Evolutionary conservation across 2,329 filamentous ascomycete species (phyloP), one percentile per base, ranked within the genome.

Genomic region (Penicillium corylophilum): DNA sequence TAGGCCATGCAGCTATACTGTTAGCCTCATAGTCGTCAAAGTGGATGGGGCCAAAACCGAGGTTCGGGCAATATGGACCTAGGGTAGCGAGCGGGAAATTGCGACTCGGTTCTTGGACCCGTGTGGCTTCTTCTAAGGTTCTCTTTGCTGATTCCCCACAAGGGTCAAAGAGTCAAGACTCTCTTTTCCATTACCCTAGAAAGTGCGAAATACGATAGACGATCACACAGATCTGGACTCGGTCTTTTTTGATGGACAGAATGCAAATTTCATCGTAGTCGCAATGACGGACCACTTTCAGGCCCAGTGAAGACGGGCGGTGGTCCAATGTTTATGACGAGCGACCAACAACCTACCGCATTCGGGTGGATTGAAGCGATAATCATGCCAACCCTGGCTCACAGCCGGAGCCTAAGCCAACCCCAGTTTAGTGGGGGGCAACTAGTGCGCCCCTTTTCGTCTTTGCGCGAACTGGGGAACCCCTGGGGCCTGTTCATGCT

Each of bases 401-500:
- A 13, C 2, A 18, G n/a, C 23, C 31, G 22, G 38, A 51, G 39
- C 44, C 53, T 55, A 55, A 28, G 26, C 53, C 53, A 22, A 39
- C 26, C 45, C 23, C n/a, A 38, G 53, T 26, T 42, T 55, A 55
- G 53, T 33, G 50, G 33, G 38, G 15, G 15, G 13, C n/a, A n/a
- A 40, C 28, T 46, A 46, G 48, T 29, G 48, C 23, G 28, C 36
- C 43, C 48, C 48, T 42, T 51, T 51, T 51, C 42, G 50, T 46
- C 23, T 5, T 16, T 12, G 4, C 15, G 26, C 26, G 38, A 13
- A 41, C 44, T 44, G 35, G 46, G 45, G 50, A 62, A 56, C 56
- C 49, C 56, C 56, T 55, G 54, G 56, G 55, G 48, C 45, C 51
- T 46, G 53, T 48, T 52, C 52, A 31, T 51, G 42, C n/a, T n/a